phyloP scores from a whole-genome alignment of 2,329 filamentous ascomycete genomes.

The Sphaceloma murrayae region DNA sequence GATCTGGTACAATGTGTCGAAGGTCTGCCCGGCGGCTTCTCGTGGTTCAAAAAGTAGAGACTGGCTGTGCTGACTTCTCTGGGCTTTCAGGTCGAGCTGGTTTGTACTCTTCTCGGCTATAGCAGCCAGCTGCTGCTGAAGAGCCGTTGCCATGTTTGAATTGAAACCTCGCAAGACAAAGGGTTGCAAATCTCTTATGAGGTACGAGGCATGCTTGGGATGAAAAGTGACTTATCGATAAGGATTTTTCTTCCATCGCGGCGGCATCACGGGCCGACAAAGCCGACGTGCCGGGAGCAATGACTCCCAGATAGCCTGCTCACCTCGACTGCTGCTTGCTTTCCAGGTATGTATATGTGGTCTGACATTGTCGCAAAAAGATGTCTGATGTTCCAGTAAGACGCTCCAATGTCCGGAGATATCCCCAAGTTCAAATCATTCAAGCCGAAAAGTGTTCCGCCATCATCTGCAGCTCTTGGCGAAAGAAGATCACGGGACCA shows the following conservation, averaged over 20 bases:
- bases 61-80: conserved; percentile 84
- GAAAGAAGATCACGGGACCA: neutral
- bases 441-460: conserved; percentile 44
- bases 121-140: conserved; percentile 87
- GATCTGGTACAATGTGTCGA: conserved; percentile 76
- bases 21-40: conserved; percentile 78
- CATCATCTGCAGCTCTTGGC: neutral
- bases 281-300: neutral
- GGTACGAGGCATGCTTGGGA: too few relatives aligned
- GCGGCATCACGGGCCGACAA: too few relatives aligned
- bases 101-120: conserved; percentile 85
- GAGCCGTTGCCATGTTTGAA: conserved; percentile 74
- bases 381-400: too few relatives aligned
- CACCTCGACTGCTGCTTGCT: too few relatives aligned
- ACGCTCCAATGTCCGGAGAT: neutral
- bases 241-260: conserved; percentile 4
- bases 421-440: conserved; percentile 70
- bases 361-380: too few relatives aligned
- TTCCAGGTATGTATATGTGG: too few relatives aligned
- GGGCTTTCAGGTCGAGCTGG: conserved; percentile 83
- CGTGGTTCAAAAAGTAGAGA: conserved; percentile 87
- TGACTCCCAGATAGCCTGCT: too few relatives aligned
- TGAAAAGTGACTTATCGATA: conserved; percentile 10
- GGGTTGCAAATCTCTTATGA: too few relatives aligned
- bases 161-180: too few relatives aligned